Conservation (phyloP, 495 filamentous ascomycete genomes). For the Podospora pseudoanserina region DNA sequence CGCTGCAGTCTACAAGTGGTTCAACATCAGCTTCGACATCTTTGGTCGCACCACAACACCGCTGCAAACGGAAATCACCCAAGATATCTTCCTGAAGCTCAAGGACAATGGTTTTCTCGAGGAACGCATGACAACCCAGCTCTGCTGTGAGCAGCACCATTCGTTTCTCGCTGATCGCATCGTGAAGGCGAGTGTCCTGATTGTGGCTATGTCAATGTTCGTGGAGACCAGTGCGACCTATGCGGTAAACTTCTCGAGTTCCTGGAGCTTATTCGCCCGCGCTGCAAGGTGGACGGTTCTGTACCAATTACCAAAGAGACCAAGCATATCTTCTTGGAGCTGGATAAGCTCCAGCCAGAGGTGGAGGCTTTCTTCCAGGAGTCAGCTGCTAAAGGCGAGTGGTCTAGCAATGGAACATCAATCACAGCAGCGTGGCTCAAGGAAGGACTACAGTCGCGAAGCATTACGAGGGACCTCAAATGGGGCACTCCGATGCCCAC, state of each 20-base stretch:
- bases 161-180: constrained; percentile 87
- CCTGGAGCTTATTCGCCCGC: constrained; percentile 54
- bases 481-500: constrained; percentile 65
- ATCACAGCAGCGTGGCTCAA: constrained; percentile 77
- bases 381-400: constrained; percentile 43
- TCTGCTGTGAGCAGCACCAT: constrained; percentile 75
- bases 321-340: constrained; percentile 62
- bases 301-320: constrained; percentile 65
- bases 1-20: constrained; percentile 73
- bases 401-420: constrained; percentile 70
- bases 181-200: constrained; percentile 80
- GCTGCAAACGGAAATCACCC: constrained; percentile 74
- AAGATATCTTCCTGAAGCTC: constrained; percentile 74
- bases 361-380: constrained; percentile 66
- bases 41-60: constrained; percentile 75
- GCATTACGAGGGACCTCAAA: constrained; percentile 84
- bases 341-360: constrained; percentile 73
- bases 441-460: constrained; percentile 72
- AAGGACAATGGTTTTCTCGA: constrained; percentile 68
- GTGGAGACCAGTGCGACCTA: constrained; percentile 77
- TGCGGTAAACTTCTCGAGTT: constrained; percentile 76
- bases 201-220: constrained; percentile 75
- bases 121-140: constrained; percentile 66
- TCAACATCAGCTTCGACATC: constrained; percentile 30
- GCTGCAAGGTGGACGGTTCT: constrained; percentile 78